These are phyloP conservation scores for Ajuga chamaepitys DNA, from an alignment of 257 asterid genomes.

Conservation along the genomic window DNA sequence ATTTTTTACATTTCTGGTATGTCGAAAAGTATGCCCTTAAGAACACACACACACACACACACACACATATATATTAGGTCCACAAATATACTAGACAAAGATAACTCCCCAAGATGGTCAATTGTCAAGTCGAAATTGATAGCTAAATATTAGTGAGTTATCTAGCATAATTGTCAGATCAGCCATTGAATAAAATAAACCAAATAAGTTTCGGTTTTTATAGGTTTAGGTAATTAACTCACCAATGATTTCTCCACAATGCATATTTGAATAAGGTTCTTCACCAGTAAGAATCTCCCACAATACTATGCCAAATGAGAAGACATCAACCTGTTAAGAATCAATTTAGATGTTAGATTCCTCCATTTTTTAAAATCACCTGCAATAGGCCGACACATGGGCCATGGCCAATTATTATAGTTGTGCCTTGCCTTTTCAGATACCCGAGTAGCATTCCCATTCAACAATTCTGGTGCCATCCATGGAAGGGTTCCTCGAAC, in stretches of 20 bases:
- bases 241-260: constrained; percentile 79
- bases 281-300: constrained; percentile 83
- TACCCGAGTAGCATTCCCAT: constrained; percentile 53
- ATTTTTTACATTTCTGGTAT: not conserved
- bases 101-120: not conserved
- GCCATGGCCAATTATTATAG: constrained; percentile 1
- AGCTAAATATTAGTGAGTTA: not conserved
- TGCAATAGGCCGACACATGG: not conserved
- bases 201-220: not conserved
- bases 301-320: constrained; percentile 64
- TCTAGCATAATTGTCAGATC: not conserved
- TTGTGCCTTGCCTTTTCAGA: constrained; percentile 50
- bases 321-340: constrained; percentile 64
- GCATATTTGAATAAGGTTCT: constrained; percentile 82
- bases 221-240: constrained; percentile 16
- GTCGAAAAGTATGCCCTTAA: not conserved
- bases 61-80: not conserved
- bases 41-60: not conserved
- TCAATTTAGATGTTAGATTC: constrained; percentile 9
- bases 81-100: not conserved
- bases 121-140: not conserved
- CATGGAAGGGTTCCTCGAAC: constrained; percentile 77
- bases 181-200: constrained; percentile 4
- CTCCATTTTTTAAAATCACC: not conserved
- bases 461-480: constrained; percentile 80